phyloP scores from a whole-genome alignment of 2,329 filamentous ascomycete genomes.

The Elsinoe batatas region DNA sequence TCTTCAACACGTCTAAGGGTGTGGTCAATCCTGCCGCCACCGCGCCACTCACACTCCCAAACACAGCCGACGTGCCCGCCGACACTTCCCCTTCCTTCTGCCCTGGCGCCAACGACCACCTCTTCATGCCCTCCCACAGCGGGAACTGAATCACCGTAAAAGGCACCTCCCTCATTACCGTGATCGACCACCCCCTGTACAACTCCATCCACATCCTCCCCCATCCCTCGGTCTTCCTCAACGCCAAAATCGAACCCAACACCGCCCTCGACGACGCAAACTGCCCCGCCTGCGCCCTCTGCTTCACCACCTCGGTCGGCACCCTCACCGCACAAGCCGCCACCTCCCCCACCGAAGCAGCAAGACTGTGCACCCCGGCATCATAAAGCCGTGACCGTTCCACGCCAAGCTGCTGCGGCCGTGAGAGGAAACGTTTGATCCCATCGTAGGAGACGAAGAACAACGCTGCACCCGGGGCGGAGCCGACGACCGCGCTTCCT shows the following conservation, averaged over 20 bases:
- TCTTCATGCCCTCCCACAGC: constrained; percentile 89
- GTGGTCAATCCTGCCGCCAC: constrained; percentile 84
- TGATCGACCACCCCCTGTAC: constrained; percentile 87
- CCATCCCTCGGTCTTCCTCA: constrained; percentile 32
- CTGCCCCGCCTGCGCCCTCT: constrained; percentile 81
- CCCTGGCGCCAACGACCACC: constrained; percentile 42
- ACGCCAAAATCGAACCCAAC: constrained; percentile 55
- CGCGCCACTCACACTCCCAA: constrained; percentile 74
- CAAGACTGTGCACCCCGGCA: constrained; percentile 61
- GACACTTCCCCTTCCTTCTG: constrained; percentile 38
- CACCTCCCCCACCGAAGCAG: constrained; percentile 77
- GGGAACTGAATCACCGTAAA: constrained; percentile 98
- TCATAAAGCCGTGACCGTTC: constrained; percentile 17
- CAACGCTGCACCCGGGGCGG: constrained; percentile 84
- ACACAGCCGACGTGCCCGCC: constrained; percentile 70
- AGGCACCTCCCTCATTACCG: constrained; percentile 88
- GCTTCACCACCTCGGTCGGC: constrained; percentile 94
- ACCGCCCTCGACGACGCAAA: constrained; percentile 61
- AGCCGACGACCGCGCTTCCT: constrained; percentile 79
- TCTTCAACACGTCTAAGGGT: constrained; percentile 93
- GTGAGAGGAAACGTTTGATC: constrained; percentile 19
- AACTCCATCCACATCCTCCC: constrained; percentile 65
- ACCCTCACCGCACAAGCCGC: constrained; percentile 88
- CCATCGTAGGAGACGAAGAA: constrained; percentile 57
- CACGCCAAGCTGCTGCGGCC: neutral